Conservation (phyloP, 768 basidiomycete species). For the Hortiboletus campestris region DNA sequence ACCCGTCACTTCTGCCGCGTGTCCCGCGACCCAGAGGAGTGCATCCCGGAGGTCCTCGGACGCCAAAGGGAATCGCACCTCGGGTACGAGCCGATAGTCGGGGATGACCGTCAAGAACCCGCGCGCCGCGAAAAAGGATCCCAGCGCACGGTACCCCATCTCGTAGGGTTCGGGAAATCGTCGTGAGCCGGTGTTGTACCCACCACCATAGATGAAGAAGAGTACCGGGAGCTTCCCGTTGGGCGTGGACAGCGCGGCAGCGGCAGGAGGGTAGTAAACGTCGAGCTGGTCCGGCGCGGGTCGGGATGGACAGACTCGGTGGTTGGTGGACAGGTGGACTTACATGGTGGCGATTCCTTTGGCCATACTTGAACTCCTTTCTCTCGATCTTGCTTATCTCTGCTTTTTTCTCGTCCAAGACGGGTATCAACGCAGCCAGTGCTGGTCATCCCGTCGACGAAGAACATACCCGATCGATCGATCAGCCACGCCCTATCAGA, state of each 20-base stretch:
- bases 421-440: constrained; percentile 44
- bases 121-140: constrained; percentile 56
- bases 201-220: constrained; percentile 68
- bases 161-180: constrained; percentile 45
- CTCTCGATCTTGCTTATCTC: constrained; percentile 48
- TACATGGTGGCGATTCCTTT: constrained; percentile 39
- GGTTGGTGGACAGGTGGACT: not conserved
- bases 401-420: constrained; percentile 46
- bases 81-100: constrained; percentile 64
- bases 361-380: constrained; percentile 58
- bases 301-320: not conserved
- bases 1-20: constrained; percentile 17
- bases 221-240: constrained; percentile 45
- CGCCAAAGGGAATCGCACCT: constrained; percentile 52
- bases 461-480: not conserved
- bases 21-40: constrained; percentile 50
- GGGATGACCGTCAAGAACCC: constrained; percentile 66
- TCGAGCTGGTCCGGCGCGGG: constrained; percentile 47
- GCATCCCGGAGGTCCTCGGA: constrained; percentile 62
- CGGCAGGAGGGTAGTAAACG: constrained; percentile 55
- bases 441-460: constrained; percentile 34
- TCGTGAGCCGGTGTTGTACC: constrained; percentile 53
- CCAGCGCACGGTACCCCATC: constrained; percentile 55
- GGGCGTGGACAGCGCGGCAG: constrained; percentile 21
- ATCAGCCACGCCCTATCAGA: not conserved